Evolutionary conservation across 169 alveolate species (phyloP).

Genomic region (Amoebophrya sp.): DNA sequence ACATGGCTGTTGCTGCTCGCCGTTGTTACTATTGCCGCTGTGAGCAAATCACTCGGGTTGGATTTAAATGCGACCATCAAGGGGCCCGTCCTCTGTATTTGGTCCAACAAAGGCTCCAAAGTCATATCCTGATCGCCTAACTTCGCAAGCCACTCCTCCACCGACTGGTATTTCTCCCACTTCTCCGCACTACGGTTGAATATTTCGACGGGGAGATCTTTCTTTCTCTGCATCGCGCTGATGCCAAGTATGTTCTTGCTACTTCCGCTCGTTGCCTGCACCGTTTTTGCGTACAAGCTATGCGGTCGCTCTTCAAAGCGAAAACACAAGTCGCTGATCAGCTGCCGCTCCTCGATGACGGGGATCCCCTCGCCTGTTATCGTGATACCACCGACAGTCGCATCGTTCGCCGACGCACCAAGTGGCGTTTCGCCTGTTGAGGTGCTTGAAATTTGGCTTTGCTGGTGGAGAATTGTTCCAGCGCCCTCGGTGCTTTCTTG

Average conservation of each 20-base stretch:
- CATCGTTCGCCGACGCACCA: neutral
- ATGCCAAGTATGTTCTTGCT: neutral
- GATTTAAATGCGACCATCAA: neutral
- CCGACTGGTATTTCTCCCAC: too few species aligned
- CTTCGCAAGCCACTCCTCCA: too few species aligned
- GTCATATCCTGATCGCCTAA: neutral
- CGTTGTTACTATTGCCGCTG: neutral
- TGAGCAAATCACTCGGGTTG: neutral
- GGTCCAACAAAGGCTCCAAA: neutral
- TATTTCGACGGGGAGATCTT: neutral
- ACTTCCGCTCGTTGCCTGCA: neutral
- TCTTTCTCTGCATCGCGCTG: neutral
- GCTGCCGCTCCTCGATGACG: neutral
- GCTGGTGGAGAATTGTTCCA: neutral
- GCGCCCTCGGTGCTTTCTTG: neutral
- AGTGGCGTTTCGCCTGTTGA: neutral
- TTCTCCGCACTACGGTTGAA: too few species aligned
- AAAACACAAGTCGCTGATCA: neutral
- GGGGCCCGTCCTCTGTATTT: neutral
- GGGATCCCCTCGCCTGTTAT: neutral
- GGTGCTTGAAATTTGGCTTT: neutral
- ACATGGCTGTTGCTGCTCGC: neutral
- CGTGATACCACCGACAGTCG: neutral
- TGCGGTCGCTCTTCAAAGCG: neutral
- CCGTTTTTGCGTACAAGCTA: neutral